Evolutionary conservation across 2,329 filamentous ascomycete genomes (phyloP), one percentile per base, ranked within the genome.

Genomic region (Lecanoromycetidae sp.): DNA sequence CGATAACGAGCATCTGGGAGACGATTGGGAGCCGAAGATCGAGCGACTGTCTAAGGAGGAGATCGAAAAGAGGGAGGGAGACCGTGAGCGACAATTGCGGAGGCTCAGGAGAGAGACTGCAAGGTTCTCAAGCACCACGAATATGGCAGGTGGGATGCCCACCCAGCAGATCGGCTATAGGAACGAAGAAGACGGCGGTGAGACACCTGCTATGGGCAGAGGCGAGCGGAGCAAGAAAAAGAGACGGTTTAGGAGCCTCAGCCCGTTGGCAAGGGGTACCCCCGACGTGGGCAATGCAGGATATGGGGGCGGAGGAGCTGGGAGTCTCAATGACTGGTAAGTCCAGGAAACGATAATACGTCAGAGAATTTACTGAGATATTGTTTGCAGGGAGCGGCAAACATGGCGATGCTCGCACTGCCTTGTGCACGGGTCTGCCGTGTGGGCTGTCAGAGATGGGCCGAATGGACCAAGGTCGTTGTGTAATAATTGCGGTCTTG

Each of bases 211-310:
- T 4, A 88, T 95, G 80, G 90, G 90, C 19, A 75, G 90, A 46
- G 90, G 90, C 20, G 90, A 95, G 66, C 72, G 90, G 37, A 91
- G 84, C 57, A 96, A 94, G 74, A 94, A 94, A 73, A 95, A 95
- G 77, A 77, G 85, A 54, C 76, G 88, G 22, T 94, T 95, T 69
- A 77, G 88, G 56, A 94, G 87, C 63, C 65, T 94, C 52, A 93
- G 87, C 59, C 90, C 91, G 0, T 66, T 80, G 48, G 80, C 76
- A 5, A 71, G 88, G 48, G 84, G 84, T 9, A 95, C 88, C 1
- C 88, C 87, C 1, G 88, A 93, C 56, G 61, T 70, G 40, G 71
- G 71, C 5, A 73, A 65, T 32, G 76, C 80, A 17, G 82, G 82
- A 9, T 82, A 76, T 66, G 87, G 82, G 8, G 82, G 81, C 54